phyloP scores from a whole-genome alignment of 495 filamentous ascomycete genomes.

The Cryomyces minteri region DNA sequence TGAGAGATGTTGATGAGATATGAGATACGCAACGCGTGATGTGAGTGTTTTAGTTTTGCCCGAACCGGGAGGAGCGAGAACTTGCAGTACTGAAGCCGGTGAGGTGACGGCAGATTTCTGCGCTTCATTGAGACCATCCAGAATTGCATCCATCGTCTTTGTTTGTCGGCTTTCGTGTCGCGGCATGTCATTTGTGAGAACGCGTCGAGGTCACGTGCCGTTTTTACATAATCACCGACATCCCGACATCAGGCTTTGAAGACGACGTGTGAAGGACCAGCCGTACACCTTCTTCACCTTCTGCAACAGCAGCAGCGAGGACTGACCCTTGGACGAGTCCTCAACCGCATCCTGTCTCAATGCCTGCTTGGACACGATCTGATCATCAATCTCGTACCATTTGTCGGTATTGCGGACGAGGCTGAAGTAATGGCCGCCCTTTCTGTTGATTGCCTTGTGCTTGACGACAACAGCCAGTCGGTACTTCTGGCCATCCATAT shows the following conservation, averaged over 20 bases:
- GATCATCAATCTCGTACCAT: slow-evolving; percentile 6
- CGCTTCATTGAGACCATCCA: slow-evolving; percentile 64
- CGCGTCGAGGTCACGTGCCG: no score
- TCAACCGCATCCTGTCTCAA: background rate
- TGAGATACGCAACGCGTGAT: slow-evolving; percentile 83
- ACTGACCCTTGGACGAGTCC: slow-evolving; percentile 3
- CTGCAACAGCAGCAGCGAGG: slow-evolving; percentile 4
- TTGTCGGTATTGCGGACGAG: background rate
- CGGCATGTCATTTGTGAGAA: no score
- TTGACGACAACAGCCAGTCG: background rate
- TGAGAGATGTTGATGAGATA: slow-evolving; percentile 54
- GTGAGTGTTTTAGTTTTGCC: slow-evolving; percentile 97
- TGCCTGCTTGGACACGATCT: background rate
- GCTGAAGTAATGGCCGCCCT: slow-evolving; percentile 4
- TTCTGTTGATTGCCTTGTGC: background rate
- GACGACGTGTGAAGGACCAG: no score
- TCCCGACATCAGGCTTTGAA: no score
- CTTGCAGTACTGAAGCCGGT: slow-evolving; percentile 60
- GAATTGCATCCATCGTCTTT: slow-evolving; percentile 23
- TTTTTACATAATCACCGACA: no score
- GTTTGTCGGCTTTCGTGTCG: no score
- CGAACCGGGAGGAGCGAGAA: slow-evolving; percentile 57
- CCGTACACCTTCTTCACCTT: background rate
- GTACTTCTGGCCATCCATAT: background rate
- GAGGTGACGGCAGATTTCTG: slow-evolving; percentile 78